Base-by-base conservation (phyloP, 2,329 filamentous ascomycete species). In the Exserohilum rostratum region DNA sequence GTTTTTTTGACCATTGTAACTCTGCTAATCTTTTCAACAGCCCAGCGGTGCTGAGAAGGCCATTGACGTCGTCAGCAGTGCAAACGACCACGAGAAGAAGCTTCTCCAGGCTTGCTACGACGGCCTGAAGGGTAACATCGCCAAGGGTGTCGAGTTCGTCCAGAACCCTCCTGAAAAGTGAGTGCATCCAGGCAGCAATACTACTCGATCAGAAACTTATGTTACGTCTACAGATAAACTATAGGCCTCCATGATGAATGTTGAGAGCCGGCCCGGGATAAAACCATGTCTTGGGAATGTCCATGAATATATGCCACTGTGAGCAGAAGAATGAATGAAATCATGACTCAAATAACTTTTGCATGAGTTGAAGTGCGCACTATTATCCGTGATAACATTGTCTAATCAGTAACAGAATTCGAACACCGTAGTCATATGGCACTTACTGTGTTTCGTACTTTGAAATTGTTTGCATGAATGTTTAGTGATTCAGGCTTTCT, bases 91-190 rank as follows among this genome's bases (percentile, higher is more conserved):
- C 80, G 95, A 98, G 86, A 90, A 96, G 88, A 86, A 85, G 71
- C 87, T 98, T 63, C 85, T 98, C 69, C 82, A 89, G 70, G 88
- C 86, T 72, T 86, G 85, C 76, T 84, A 90, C 75, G 82, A 85
- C 68, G 93, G 89, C 65, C 86, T 98, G 61, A 90, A 92, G 83
- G 88, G 86, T 81, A 98, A 98, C 83, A 96, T 99, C 76, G 81
- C 86, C 73, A 97, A 98, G 87, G 95, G 95, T 75, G 83, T 97
- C 74, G 86, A 88, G 75, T 99, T 98, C 76, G 88, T 88, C 78
- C 84, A 90, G 82, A 93, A 89, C 84, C 89, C 91, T 75, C 87
- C 91, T 31, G 62, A 66, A 50, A 75, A 76, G 72, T 76, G 55
- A 70, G 70, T 62, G 18, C 18, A 35, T 39, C 51, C 5, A 15